Base-by-base conservation (phyloP, 495 filamentous ascomycete genomes). In the Elasticomyces elasticus region DNA sequence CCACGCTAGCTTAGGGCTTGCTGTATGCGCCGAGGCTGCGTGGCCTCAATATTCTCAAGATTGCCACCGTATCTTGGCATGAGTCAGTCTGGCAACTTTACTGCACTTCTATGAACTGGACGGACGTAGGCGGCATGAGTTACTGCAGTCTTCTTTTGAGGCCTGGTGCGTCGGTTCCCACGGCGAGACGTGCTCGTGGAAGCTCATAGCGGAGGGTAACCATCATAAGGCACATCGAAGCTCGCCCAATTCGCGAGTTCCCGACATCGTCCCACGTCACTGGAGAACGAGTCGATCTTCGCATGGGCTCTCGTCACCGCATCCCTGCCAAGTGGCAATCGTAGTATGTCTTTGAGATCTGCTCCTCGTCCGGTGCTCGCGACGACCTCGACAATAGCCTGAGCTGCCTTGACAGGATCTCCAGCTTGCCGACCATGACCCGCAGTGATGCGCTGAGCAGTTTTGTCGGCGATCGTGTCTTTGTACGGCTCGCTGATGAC, bases 291-390 rank as follows among this genome's bases (percentile, higher is more conserved):
- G n/a, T 49, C 23, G 13, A 55, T 55, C 46, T 55, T 55, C 30
- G 23, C 23, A 22, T 41, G 11, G 6, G 53, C 43, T 15, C 53
- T n/a, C 37, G 9, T 12, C 17, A 55, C 44, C 3, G 53, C 53
- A 47, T 60, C 57, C 47, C 38, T 55, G 12, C 57, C 57, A 11
- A 60, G 47, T 26, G 52, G 57, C 22, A 60, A n/a, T 26, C 57
- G 11, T 15, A 60, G 46, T 13, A 60, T 38, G 9, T 46, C 42
- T 26, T 23, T 9, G 11, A 55, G 23, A 1, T 56, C 53, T 17
- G n/a, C 43, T 1, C 52, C 57, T 10, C 43, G 19, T 9, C 53
- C 52, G 2, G n/a, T 24, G 10, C 53, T 40, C 4, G 52, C 51
- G 1, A 61, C 54, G 17, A 49, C 54, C 37, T 61, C 58, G 4